Conservation (phyloP, 352 stramenopile species). For the Blastocystis hominis region DNA sequence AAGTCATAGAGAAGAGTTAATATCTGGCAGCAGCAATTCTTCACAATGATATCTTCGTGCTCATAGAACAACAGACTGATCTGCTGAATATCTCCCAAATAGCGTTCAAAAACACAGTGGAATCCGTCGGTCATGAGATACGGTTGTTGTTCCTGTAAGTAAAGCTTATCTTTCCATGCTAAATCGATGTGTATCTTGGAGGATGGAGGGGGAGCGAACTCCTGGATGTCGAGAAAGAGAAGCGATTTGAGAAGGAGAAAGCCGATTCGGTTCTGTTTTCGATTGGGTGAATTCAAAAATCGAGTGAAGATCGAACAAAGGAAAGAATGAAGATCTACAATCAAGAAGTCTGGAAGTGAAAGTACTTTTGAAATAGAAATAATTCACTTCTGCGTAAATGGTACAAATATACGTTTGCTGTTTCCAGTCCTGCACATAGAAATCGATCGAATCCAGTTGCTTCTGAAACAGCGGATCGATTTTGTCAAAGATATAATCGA, state of each 20-base stretch:
- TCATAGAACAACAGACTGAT: conserved; percentile 23
- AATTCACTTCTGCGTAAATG: conserved; percentile 22
- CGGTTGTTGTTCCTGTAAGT: background rate
- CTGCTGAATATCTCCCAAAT: conserved; percentile 33
- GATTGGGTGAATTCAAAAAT: background rate
- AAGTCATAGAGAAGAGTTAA: conserved; percentile 15
- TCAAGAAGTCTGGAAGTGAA: background rate
- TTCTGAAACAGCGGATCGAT: background rate
- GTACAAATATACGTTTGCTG: conserved; percentile 15
- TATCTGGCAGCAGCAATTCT: background rate
- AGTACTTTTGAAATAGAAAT: conserved; percentile 27
- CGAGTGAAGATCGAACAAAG: background rate
- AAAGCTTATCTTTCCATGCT: conserved; percentile 3
- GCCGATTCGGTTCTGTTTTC: conserved; percentile 33
- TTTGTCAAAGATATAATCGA: conserved; percentile 37
- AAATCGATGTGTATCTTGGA: background rate
- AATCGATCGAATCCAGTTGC: background rate
- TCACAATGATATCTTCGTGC: background rate
- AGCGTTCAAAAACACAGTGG: conserved; percentile 21
- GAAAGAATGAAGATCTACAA: conserved; percentile 6
- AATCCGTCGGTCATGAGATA: background rate
- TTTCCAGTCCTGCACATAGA: conserved; percentile 11
- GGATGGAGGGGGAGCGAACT: background rate
- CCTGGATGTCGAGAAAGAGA: conserved; percentile 7
- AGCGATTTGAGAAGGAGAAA: conserved; percentile 34